Evolutionary conservation across 2,329 filamentous ascomycete species (phyloP), one percentile per base, ranked within the genome.

Genomic region (Nemania sp.): DNA sequence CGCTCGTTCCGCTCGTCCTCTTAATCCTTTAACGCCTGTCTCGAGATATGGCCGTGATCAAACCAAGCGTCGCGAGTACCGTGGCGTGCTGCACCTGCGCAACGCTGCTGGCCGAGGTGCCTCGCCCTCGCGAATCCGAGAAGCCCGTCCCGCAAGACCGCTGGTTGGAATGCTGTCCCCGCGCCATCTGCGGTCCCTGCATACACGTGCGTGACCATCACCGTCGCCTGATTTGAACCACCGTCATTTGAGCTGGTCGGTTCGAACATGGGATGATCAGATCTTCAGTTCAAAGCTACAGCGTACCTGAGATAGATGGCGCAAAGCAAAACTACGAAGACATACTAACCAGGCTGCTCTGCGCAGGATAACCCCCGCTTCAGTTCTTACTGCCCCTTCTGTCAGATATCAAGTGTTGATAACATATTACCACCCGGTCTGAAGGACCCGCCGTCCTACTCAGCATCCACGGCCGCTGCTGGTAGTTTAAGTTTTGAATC

Each of bases 41-140:
- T 43, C 11, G 1, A 32, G 59, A 18, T 20, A 71, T 71, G 69
- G 67, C 68, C n/a, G 46, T 67, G n/a, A 56, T 47, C 11, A 68
- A 68, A 54, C 50, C 45, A 13, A 53, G 52, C 10, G 34, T 65
- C 37, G 35, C 58, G 11, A 45, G 59, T 9, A 49, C 64, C 53
- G 77, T 80, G 72, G 80, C 83, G 13, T 92, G 89, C 75, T 91
- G 88, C 72, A 91, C 88, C 20, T 92, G 89, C 74, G 87, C 89
- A 32, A 80, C 79, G 21, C 76, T 87, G 25, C 81, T 92, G 25
- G 79, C 81, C 45, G 78, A 82, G 4, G 79, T 83, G 32, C 79
- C 82, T 53, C 78, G 81, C 35, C 77, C 79, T 29, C 80, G 80
- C 68, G 76, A 82, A 65, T 79, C 81, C 60, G 87, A 89, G 77